Evolutionary conservation across 2,329 filamentous ascomycete genomes (phyloP).

Genomic region (Pleoardoris graminearum): DNA sequence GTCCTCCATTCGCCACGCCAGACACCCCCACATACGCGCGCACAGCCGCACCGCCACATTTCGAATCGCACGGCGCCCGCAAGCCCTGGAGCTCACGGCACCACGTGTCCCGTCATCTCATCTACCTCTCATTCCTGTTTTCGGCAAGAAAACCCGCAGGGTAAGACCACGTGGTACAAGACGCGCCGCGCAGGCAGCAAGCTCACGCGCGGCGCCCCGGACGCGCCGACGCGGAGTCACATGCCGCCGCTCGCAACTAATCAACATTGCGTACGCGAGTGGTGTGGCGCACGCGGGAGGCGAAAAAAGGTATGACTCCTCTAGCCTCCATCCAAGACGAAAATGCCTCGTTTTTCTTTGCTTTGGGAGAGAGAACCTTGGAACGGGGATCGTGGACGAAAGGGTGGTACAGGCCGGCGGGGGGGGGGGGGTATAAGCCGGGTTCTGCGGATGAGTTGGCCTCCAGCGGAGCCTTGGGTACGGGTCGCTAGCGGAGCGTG

Average conservation of each 20-base stretch:
- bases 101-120: background rate
- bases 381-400: no score
- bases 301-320: background rate
- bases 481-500: no score
- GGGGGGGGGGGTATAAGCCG: no score
- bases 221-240: conserved; percentile 26
- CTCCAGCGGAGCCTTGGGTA: no score
- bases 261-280: background rate
- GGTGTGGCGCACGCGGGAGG: background rate
- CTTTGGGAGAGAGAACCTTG: no score
- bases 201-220: background rate
- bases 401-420: no score
- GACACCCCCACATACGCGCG: conserved; percentile 10
- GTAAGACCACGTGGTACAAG: background rate
- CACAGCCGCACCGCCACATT: conserved; percentile 17
- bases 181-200: conserved; percentile 4
- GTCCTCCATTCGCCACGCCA: conserved; percentile 13
- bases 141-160: no score
- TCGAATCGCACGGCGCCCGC: conserved; percentile 17
- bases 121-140: background rate
- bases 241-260: conserved; percentile 15
- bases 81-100: background rate
- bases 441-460: no score
- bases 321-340: no score
- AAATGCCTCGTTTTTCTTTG: no score